Evolutionary conservation across 768 basidiomycete species (phyloP), one percentile per base, ranked within the genome.

Genomic region (Suillus occidentalis): DNA sequence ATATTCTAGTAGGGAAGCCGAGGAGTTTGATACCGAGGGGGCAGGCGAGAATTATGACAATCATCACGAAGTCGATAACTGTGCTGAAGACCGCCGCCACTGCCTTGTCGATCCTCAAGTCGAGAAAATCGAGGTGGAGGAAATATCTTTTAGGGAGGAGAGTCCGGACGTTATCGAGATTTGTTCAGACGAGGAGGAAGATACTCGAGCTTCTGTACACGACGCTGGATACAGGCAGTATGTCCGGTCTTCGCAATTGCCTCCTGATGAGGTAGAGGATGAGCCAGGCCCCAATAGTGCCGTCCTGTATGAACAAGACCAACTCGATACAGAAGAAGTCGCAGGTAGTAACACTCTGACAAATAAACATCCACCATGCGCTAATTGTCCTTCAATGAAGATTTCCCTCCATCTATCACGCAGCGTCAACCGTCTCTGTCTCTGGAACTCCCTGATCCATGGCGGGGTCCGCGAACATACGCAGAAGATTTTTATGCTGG

Each of bases 401-500:
- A 45, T 34, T 64, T 64, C 42, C 60, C 31, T 58, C 60, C 36
- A 7, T 61, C 20, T 37, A 20, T 3, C 20, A 42, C 22, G 31
- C 37, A 42, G n/a, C 37, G 16, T n/a, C 47, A 43, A 18, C 61
- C 62, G 22, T 58, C 42, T 39, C 68, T 68, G n/a, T 67, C 68
- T 28, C 65, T 77, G 7, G 77, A 79, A 8, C 64, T 83, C 22
- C 66, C 69, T 22, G 81, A 83, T 68, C 76, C 76, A 36, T 83
- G 82, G 82, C 68, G 69, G 42, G 80, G 76, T 31, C 77, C 82
- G 6, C 72, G 71, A 34, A 76, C 72, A 7, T 80, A 78, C 52
- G 79, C 81, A 1, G 80, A 82, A 65, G 82, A 82, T 68, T 80
- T 76, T 64, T 81, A 80, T 64, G 76, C 81, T 6, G 83, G 81